Conservation (phyloP, 2,329 filamentous ascomycete genomes). For the Ophiostoma montium region DNA sequence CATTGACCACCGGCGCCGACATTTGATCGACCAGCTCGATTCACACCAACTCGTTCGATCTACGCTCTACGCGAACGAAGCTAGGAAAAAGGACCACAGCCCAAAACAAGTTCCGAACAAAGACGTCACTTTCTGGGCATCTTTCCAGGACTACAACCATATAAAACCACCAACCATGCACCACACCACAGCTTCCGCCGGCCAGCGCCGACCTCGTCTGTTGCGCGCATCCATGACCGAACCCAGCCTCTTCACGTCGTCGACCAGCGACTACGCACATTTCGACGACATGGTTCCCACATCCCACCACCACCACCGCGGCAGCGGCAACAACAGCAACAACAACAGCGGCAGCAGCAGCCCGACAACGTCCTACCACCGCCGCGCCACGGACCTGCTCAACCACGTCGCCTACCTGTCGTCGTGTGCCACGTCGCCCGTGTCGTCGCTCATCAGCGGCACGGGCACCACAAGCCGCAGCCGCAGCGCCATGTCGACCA, state of each 20-base stretch:
- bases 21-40: not conserved
- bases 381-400: slow-evolving; percentile 28
- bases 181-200: slow-evolving; percentile 18
- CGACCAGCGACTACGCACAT: not conserved
- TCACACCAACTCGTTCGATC: not conserved
- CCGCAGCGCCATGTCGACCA: not conserved
- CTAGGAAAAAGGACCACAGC: not conserved
- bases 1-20: too few species aligned
- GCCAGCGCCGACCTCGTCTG: slow-evolving; percentile 35
- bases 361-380: not conserved
- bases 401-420: slow-evolving; percentile 37
- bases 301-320: too few species aligned
- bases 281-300: slow-evolving; percentile 30
- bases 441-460: slow-evolving; percentile 2
- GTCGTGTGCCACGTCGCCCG: slow-evolving; percentile 13
- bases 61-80: not conserved
- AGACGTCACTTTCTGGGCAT: not conserved
- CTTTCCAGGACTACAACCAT: too few species aligned
- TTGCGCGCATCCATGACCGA: slow-evolving; percentile 41
- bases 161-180: slow-evolving; percentile 6
- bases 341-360: slow-evolving; percentile 11
- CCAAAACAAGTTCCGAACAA: not conserved
- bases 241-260: slow-evolving; percentile 41
- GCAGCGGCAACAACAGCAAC: slow-evolving; percentile 15
- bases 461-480: not conserved